These are phyloP conservation scores for Suillus decipiens DNA, from an alignment of 768 basidiomycete genomes.

Conservation along the genomic window DNA sequence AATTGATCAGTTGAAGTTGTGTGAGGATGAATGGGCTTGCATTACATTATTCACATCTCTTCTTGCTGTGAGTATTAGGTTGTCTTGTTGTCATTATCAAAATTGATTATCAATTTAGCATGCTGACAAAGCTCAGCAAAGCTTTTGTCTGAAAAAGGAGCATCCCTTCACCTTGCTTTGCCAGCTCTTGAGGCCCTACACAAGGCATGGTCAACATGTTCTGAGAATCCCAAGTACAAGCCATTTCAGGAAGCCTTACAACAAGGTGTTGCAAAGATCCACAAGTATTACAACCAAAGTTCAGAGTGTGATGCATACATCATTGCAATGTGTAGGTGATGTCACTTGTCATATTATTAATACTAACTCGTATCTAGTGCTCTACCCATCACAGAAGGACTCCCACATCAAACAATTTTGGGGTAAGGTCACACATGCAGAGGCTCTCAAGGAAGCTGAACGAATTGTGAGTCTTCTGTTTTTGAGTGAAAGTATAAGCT, in stretches of 20 bases:
- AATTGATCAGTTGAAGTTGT: slow-evolving; percentile 16
- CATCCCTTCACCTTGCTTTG: slow-evolving; percentile 22
- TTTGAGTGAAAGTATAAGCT: not conserved
- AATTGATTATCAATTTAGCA: slow-evolving; percentile 20
- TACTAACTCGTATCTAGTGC: slow-evolving; percentile 21
- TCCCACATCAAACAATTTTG: slow-evolving; percentile 30
- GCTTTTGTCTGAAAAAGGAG: slow-evolving; percentile 28
- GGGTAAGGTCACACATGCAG: slow-evolving; percentile 18
- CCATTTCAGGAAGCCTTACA: not conserved
- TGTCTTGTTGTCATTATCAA: not conserved
- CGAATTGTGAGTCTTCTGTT: slow-evolving; percentile 16
- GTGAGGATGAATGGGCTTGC: slow-evolving; percentile 24
- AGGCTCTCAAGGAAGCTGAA: slow-evolving; percentile 18
- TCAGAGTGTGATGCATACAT: too few species aligned
- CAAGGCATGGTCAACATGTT: not conserved
- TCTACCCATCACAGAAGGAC: slow-evolving; percentile 26
- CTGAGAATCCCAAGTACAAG: not conserved
- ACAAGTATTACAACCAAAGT: too few species aligned
- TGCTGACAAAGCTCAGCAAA: slow-evolving; percentile 33
- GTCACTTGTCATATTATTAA: too few species aligned
- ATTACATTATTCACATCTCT: slow-evolving; percentile 21
- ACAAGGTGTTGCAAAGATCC: too few species aligned
- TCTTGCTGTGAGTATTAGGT: slow-evolving; percentile 18
- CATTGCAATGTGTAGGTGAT: too few species aligned
- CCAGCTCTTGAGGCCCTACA: not conserved